These are phyloP conservation scores for Aureobasidium sp. DNA, from an alignment of 2,329 filamentous ascomycete species.

Conservation along the genomic window DNA sequence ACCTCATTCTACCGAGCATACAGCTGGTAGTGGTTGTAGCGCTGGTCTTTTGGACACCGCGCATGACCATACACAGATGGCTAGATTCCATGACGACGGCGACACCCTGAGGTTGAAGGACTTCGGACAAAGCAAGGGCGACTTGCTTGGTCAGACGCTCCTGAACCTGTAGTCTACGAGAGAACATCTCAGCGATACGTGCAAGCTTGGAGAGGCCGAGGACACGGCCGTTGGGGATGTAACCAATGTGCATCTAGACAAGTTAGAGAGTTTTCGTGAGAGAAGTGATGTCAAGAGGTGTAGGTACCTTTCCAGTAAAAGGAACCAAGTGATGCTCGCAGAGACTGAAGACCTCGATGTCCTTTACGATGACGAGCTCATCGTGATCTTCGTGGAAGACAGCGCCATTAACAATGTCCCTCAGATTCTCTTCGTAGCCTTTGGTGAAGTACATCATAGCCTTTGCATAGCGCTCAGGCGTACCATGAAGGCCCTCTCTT, in stretches of 20 bases:
- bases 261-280: conserved; percentile 11
- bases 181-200: conserved; percentile 95
- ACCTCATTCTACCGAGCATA: conserved; percentile 92
- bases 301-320: conserved; percentile 77
- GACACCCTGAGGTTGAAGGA: conserved; percentile 87
- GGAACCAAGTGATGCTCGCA: conserved; percentile 98
- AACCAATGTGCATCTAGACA: conserved; percentile 90
- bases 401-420: conserved; percentile 84
- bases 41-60: conserved; percentile 88
- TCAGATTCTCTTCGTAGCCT: conserved; percentile 90
- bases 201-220: conserved; percentile 94
- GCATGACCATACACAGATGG: conserved; percentile 98
- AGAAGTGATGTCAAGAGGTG: neutral
- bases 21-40: conserved; percentile 90
- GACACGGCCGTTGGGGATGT: conserved; percentile 85
- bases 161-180: conserved; percentile 86
- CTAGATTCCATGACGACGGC: conserved; percentile 96
- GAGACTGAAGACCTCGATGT: conserved; percentile 88
- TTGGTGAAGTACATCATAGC: conserved; percentile 94
- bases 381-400: conserved; percentile 97
- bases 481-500: conserved; percentile 54
- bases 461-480: conserved; percentile 83
- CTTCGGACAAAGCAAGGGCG: conserved; percentile 84
- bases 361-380: conserved; percentile 95
- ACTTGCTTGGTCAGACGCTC: conserved; percentile 95